Percentiles rank a stretch among this genome's conserved stretches.
These are phyloP conservation scores for Ogataea nonfermentans DNA, from an alignment of 805 yeast genomes.

Conservation along the genomic window DNA sequence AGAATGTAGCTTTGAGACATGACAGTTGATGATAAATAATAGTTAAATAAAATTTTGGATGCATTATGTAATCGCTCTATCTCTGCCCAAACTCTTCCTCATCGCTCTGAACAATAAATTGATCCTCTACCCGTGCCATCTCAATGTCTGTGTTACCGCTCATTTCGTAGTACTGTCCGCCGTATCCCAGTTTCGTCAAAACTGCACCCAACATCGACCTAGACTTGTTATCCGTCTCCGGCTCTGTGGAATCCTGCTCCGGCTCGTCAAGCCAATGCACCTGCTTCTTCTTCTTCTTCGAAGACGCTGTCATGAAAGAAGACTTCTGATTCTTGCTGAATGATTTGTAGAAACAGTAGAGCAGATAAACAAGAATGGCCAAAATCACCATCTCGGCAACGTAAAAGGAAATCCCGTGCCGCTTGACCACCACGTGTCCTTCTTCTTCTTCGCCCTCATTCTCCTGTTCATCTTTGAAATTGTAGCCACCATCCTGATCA, in stretches of 20 bases:
- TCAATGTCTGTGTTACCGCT: constrained; percentile 38
- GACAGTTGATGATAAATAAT: neutral
- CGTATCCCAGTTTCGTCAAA: constrained; percentile 36
- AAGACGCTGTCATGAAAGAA: constrained; percentile 22
- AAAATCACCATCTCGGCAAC: constrained; percentile 25
- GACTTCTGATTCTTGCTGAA: constrained; percentile 22
- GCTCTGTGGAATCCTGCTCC: constrained; percentile 6
- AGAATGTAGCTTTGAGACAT: constrained; percentile 20
- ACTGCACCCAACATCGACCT: constrained; percentile 21
- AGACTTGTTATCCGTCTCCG: constrained; percentile 1
- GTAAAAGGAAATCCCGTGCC: constrained; percentile 22
- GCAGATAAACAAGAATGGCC: constrained; percentile 20
- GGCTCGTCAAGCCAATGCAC: constrained; percentile 36
- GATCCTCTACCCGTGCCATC: constrained; percentile 40
- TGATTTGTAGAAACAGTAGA: constrained; percentile 27
- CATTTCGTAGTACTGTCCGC: constrained; percentile 35
- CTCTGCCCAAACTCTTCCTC: constrained; percentile 36
- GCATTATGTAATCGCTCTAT: constrained; percentile 1
- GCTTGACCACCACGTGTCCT: constrained; percentile 2
- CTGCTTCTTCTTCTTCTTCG: constrained; percentile 31
- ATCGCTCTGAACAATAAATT: constrained; percentile 49
- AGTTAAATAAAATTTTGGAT: constrained; percentile 1
- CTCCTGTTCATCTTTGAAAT: constrained; percentile 12
- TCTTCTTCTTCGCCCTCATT: constrained; percentile 2
- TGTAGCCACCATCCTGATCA: constrained; percentile 6